phyloP scores from a whole-genome alignment of 176 grass and related monocot genomes.

The Paspalum notatum region DNA sequence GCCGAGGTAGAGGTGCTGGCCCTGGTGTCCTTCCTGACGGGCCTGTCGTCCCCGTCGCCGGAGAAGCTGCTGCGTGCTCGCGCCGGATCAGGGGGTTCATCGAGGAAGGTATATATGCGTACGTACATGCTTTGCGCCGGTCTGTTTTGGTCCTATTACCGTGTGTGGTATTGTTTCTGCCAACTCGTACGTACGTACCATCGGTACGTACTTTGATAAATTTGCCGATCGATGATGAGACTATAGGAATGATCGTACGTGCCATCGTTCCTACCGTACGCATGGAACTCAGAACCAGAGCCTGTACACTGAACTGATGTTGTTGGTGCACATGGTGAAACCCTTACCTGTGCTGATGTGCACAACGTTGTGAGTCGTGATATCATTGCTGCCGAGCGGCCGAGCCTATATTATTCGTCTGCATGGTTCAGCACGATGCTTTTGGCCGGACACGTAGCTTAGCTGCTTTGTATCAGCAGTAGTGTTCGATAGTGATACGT shows the following conservation, averaged over 20 bases:
- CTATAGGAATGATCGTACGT: too few relatives aligned
- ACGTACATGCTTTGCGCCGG: background rate
- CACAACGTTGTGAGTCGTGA: background rate
- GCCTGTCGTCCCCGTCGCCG: conserved; percentile 64
- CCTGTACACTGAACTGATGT: too few relatives aligned
- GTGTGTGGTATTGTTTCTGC: too few relatives aligned
- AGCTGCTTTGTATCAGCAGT: background rate
- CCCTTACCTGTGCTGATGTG: background rate
- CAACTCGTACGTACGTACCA: too few relatives aligned
- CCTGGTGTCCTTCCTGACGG: conserved; percentile 22
- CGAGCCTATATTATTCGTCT: too few relatives aligned
- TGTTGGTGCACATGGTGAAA: too few relatives aligned
- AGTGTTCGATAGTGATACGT: conserved; percentile 3
- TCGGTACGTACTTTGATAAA: too few relatives aligned
- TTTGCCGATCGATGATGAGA: too few relatives aligned
- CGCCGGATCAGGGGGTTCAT: conserved; percentile 44
- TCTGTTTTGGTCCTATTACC: too few relatives aligned
- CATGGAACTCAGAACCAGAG: too few relatives aligned
- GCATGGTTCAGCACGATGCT: conserved; percentile 6
- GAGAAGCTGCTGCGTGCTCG: conserved; percentile 41
- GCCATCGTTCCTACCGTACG: too few relatives aligned
- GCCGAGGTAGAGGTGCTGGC: conserved; percentile 22
- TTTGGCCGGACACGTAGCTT: background rate
- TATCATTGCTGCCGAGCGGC: background rate
- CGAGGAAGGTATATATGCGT: conserved; percentile 47